Conservation (phyloP, 179 eudicot species). For the Carnegiea gigantea region DNA sequence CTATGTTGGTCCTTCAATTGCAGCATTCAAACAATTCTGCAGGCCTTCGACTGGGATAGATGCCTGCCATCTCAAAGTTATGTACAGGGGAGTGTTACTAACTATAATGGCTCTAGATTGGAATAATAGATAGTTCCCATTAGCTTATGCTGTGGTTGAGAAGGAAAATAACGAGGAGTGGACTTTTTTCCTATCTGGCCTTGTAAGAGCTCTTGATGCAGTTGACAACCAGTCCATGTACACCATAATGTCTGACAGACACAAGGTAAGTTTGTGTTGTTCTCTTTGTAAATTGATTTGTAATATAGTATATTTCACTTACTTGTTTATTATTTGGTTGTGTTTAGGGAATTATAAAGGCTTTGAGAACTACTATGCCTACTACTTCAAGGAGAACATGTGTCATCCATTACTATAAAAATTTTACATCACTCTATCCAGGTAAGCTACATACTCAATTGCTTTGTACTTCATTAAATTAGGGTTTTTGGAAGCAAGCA, state of each 20-base stretch:
- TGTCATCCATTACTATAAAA: background rate
- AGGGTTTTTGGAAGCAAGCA: too few species aligned
- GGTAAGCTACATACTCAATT: background rate
- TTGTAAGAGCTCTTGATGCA: background rate
- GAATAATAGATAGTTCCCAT: background rate
- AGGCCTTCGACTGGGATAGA: background rate
- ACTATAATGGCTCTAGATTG: too few species aligned
- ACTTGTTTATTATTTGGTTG: background rate
- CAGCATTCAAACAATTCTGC: background rate
- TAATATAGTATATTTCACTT: background rate
- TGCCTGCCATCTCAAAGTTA: too few species aligned
- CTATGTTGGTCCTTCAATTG: background rate
- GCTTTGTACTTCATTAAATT: too few species aligned
- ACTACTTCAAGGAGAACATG: background rate
- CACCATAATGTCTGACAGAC: background rate
- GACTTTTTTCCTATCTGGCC: background rate
- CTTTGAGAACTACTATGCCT: background rate
- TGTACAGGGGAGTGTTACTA: too few species aligned
- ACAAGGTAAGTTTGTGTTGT: background rate
- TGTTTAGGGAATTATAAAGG: background rate
- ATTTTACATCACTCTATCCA: background rate
- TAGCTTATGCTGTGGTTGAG: background rate
- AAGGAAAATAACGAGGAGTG: background rate
- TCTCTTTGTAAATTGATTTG: too few species aligned
- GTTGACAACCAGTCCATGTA: background rate